phyloP scores from a whole-genome alignment of 345 rosid genomes.

The Aquilaria sinensis region DNA sequence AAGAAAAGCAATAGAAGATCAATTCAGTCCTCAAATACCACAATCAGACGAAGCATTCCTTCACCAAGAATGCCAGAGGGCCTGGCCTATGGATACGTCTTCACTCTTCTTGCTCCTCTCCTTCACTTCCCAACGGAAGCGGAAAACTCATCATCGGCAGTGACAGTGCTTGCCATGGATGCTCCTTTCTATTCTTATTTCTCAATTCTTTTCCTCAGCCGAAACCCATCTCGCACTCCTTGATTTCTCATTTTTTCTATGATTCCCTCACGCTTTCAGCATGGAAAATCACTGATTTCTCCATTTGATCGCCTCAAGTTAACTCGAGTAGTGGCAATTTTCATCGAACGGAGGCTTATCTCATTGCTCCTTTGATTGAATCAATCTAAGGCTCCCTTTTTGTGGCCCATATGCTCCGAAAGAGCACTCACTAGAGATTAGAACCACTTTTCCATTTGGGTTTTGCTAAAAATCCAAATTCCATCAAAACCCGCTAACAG shows the following conservation, averaged over 20 bases:
- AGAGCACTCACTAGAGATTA: constrained; percentile 74
- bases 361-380: constrained; percentile 55
- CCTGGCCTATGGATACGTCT: constrained; percentile 55
- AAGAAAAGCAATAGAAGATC: constrained; percentile 24
- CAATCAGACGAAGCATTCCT: constrained; percentile 68
- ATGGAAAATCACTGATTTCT: constrained; percentile 69
- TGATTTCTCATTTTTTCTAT: constrained; percentile 62
- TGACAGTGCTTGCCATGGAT: neutral
- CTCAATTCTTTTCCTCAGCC: constrained; percentile 61
- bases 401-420: constrained; percentile 80
- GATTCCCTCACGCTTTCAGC: constrained; percentile 87
- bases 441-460: constrained; percentile 42
- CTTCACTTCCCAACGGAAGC: constrained; percentile 24
- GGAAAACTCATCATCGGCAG: constrained; percentile 7
- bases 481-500: constrained; percentile 43
- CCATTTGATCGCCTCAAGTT: constrained; percentile 90
- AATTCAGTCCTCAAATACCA: constrained; percentile 57
- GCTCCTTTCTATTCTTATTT: constrained; percentile 45
- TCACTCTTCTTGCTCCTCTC: constrained; percentile 59
- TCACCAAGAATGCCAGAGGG: constrained; percentile 60
- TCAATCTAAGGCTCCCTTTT: constrained; percentile 43
- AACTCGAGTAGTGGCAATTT: constrained; percentile 95
- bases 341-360: constrained; percentile 77
- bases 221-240: constrained; percentile 35
- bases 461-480: constrained; percentile 34